Base-by-base conservation (phyloP, 2,329 filamentous ascomycete genomes). In the Tolypocladium tropicale region DNA sequence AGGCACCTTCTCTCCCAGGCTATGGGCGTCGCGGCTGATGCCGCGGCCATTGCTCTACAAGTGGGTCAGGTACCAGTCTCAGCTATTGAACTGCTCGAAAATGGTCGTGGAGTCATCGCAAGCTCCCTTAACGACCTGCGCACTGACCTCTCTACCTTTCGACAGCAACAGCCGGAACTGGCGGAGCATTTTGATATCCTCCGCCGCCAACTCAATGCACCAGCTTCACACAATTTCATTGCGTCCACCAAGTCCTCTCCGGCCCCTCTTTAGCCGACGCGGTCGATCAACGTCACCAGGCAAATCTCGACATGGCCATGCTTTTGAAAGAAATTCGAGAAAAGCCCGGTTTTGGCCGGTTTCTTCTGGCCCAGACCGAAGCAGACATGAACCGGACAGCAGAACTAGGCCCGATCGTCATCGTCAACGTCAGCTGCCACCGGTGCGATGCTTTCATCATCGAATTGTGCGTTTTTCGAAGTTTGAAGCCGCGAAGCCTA, bases 371-470 rank as follows among this genome's bases (percentile, higher is more conserved):
- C 3, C 61, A 63, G 6, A 55, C 52, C 3, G 56, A 59, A 53
- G 55, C 14, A 1, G 51, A 64, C 9, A 59, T 69, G 30, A 37
- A 61, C 18, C 53, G 28, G 2, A 63, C 64, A 25, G 66, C 67
- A 37, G 30, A 14, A 2, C 14, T 52, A 9, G 67, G 64, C 1
- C 65, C 67, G 2, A 65, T 73, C 39, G 60, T 67, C 10, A 53
- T 70, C 9, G 53, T 72, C 23, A 72, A 70, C 55, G 55, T 65
- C 1, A 69, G 66, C 53, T 0, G 9, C 1, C 56, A 63, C 36
- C 60, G 66, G 3, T 68, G 68, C 49, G 68, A 71, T 58, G 69
- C 68, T 1, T 37, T 72, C 2, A 55, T 71, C 14, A 56, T 72
- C 34, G 46, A 64, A 30, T 14, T 48, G 12, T 9, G 56, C 48